phyloP scores from a whole-genome alignment of 495 filamentous ascomycete species.

The Aspergillus coremiiformis region DNA sequence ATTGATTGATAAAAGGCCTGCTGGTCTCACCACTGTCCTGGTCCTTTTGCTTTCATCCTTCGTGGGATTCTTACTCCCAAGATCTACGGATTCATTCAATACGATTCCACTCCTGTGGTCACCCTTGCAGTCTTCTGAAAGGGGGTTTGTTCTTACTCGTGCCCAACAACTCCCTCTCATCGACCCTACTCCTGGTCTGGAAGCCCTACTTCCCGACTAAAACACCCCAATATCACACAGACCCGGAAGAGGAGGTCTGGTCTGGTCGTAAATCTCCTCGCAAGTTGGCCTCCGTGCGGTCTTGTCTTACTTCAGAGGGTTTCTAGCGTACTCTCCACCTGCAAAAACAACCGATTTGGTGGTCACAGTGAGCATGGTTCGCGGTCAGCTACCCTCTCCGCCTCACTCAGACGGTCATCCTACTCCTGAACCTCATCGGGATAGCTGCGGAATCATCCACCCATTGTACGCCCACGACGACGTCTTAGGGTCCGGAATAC shows the following conservation, averaged over 20 bases:
- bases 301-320: background rate
- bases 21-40: background rate
- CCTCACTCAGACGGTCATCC: conserved; percentile 20
- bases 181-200: background rate
- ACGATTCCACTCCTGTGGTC: background rate
- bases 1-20: background rate
- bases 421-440: conserved; percentile 9
- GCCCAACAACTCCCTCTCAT: background rate
- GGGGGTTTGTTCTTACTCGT: background rate
- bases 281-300: background rate
- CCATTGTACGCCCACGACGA: conserved; percentile 9
- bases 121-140: background rate
- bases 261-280: background rate
- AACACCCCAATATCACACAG: background rate
- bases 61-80: background rate
- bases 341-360: conserved; percentile 1
- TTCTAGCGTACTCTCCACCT: background rate
- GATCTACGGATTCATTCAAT: background rate
- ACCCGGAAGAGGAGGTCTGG: background rate
- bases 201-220: background rate
- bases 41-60: background rate
- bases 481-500: background rate
- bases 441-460: conserved; percentile 9
- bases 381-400: conserved; percentile 21
- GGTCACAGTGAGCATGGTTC: conserved; percentile 10